These are phyloP conservation scores for Leccinellum luteum DNA, from an alignment of 768 basidiomycete species.

Conservation along the genomic window DNA sequence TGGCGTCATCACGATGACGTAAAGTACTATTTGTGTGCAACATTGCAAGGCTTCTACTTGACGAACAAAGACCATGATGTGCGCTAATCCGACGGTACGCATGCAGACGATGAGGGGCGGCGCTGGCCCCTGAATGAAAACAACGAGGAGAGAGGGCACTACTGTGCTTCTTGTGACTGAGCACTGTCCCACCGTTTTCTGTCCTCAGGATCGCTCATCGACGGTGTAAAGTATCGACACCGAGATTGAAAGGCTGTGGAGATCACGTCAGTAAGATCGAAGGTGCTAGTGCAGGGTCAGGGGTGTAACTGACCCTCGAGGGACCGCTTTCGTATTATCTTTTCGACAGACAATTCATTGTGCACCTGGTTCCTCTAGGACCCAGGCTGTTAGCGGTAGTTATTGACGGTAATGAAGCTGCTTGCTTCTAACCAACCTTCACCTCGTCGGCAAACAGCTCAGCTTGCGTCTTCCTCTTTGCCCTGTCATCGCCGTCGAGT, in stretches of 20 bases:
- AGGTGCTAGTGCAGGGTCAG: conserved; percentile 13
- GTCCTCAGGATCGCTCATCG: conserved; percentile 54
- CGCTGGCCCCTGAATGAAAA: conserved; percentile 25
- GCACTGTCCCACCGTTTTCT: conserved; percentile 54
- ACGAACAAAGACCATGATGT: conserved; percentile 8
- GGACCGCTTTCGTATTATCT: conserved; percentile 66
- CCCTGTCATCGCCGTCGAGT: conserved; percentile 41
- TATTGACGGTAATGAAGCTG: conserved; percentile 29
- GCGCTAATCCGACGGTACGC: conserved; percentile 12
- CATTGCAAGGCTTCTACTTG: neutral
- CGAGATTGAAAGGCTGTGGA: conserved; percentile 69
- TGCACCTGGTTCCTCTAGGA: conserved; percentile 67
- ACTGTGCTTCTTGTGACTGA: conserved; percentile 32
- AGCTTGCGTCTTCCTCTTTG: conserved; percentile 51
- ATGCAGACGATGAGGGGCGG: conserved; percentile 9
- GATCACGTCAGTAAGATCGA: conserved; percentile 18
- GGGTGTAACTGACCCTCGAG: conserved; percentile 54
- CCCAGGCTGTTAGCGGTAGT: conserved; percentile 26
- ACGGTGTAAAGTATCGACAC: conserved; percentile 76
- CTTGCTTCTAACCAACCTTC: conserved; percentile 53
- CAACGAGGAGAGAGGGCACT: conserved; percentile 30
- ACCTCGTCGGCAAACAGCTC: conserved; percentile 65
- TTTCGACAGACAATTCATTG: conserved; percentile 71
- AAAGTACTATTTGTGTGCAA: conserved; percentile 10
- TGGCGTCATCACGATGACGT: conserved; percentile 31